Percentiles rank a stretch among this genome's conserved stretches.
These are phyloP conservation scores for Microascus cirrosus DNA, from an alignment of 2,329 filamentous ascomycete species.

Conservation along the genomic window DNA sequence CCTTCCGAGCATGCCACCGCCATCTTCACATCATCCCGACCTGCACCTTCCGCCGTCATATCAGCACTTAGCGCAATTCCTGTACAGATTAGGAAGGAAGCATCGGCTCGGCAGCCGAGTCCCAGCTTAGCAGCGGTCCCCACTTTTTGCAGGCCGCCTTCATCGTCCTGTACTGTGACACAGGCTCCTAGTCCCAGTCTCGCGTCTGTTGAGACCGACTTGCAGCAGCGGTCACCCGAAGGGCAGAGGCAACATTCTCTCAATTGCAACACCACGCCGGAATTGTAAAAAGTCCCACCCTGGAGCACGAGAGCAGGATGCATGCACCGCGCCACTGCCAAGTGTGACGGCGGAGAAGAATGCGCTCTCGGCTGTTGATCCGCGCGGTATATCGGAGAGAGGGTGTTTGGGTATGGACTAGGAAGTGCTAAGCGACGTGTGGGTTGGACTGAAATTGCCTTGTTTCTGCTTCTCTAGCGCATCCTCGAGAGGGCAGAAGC, in stretches of 20 bases:
- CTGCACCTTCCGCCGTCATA: not conserved
- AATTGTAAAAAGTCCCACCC: not conserved
- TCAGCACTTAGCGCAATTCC: not conserved
- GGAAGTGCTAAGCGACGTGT: not conserved
- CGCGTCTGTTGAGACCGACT: not conserved
- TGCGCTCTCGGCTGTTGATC: not conserved
- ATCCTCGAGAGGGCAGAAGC: too few species aligned
- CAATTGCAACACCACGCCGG: not conserved
- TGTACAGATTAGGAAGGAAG: not conserved
- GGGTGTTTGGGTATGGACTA: not conserved
- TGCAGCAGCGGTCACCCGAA: not conserved
- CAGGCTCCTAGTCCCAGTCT: not conserved
- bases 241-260: not conserved
- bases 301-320: not conserved
- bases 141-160: not conserved
- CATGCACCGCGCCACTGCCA: not conserved
- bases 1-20: not conserved
- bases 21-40: not conserved
- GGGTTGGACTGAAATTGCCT: not conserved
- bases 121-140: not conserved
- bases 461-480: not conserved
- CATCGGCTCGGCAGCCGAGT: not conserved
- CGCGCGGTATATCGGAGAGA: not conserved
- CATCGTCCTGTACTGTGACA: not conserved
- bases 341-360: not conserved